Percentiles rank a stretch among this genome's conserved stretches.
Conservation (phyloP, 805 yeast species). For the Osmozyma mogii region DNA sequence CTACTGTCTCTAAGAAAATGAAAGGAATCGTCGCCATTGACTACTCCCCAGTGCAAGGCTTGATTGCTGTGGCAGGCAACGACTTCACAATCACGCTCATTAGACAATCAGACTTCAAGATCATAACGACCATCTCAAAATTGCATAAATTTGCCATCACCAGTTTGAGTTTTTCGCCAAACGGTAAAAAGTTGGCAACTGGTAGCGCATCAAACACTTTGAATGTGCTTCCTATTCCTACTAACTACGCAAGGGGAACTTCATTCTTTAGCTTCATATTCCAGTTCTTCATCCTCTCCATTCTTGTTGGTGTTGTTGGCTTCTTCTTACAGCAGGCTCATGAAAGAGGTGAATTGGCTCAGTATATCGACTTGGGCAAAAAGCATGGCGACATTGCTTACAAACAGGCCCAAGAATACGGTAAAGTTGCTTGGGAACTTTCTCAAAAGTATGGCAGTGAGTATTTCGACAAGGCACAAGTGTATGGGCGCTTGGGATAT, state of each 20-base stretch:
- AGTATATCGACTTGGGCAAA: constrained; percentile 13
- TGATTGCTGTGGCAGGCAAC: constrained; percentile 52
- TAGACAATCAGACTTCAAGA: constrained; percentile 42
- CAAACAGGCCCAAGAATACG: constrained; percentile 6
- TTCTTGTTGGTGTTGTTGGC: constrained; percentile 24
- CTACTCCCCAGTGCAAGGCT: constrained; percentile 31
- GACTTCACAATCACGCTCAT: constrained; percentile 62
- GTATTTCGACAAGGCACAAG: constrained; percentile 13
- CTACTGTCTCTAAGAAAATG: constrained; percentile 38
- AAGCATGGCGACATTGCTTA: constrained; percentile 12
- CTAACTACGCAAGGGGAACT: constrained; percentile 33
- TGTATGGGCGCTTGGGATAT: constrained; percentile 16
- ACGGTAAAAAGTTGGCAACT: constrained; percentile 59
- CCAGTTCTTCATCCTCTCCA: constrained; percentile 24
- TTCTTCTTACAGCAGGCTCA: constrained; percentile 26
- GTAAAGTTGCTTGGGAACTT: constrained; percentile 6
- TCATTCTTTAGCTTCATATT: constrained; percentile 29
- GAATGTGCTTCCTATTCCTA: constrained; percentile 54
- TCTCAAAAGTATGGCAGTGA: constrained; percentile 13
- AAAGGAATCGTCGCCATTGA: constrained; percentile 50
- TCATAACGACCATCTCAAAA: constrained; percentile 43
- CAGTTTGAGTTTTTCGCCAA: constrained; percentile 57
- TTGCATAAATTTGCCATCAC: constrained; percentile 79
- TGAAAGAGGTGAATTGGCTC: constrained; percentile 28
- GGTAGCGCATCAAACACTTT: constrained; percentile 74